Conservation (phyloP, 2,329 filamentous ascomycete genomes). For the Xylaria sp. region DNA sequence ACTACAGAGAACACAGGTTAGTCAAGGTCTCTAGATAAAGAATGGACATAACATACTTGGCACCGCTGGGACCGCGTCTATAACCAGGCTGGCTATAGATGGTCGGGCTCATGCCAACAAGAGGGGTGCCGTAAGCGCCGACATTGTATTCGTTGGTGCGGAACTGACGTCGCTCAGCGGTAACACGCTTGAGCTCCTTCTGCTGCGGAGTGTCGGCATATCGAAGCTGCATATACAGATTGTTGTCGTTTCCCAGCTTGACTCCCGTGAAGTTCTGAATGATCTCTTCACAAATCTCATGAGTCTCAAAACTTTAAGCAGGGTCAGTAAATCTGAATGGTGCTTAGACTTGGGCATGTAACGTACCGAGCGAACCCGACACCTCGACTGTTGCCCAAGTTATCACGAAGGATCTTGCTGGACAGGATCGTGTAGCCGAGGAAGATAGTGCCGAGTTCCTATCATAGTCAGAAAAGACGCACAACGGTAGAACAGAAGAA, state of each 20-base stretch:
- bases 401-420: conserved; percentile 91
- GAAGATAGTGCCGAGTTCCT: conserved; percentile 80
- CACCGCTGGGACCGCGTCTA: conserved; percentile 37
- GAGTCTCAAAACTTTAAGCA: conserved; percentile 76
- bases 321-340: conserved; percentile 25
- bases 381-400: conserved; percentile 89
- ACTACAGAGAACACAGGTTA: conserved; percentile 2
- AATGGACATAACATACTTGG: conserved; percentile 18
- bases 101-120: conserved; percentile 58
- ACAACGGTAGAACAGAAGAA: background rate
- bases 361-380: conserved; percentile 94
- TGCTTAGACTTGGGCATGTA: conserved; percentile 7
- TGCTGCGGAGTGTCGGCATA: conserved; percentile 97
- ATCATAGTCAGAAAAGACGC: conserved; percentile 22
- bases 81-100: conserved; percentile 47
- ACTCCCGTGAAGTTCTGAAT: conserved; percentile 85
- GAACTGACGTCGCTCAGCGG: conserved; percentile 91
- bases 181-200: conserved; percentile 95
- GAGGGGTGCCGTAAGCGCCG: conserved; percentile 66
- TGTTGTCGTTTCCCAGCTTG: conserved; percentile 73
- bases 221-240: conserved; percentile 86
- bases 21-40: conserved; percentile 1
- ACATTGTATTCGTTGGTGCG: conserved; percentile 94
- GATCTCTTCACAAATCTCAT: conserved; percentile 87
- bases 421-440: conserved; percentile 82